These are phyloP conservation scores for Aegilops tauschii DNA, from an alignment of 176 grass and related monocot species.

Conservation along the genomic window DNA sequence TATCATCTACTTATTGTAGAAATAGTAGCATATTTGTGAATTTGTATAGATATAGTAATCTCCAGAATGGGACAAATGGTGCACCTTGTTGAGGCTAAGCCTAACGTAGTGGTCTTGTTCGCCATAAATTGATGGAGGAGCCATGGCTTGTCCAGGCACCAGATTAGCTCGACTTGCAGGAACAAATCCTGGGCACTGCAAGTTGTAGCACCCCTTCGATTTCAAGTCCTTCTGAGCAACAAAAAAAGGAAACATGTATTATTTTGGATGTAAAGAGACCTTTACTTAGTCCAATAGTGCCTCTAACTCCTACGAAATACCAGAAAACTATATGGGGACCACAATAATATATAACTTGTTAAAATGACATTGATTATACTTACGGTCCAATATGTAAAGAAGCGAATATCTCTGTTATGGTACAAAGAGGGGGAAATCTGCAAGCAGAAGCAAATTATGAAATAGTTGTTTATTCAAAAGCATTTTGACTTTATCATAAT, in stretches of 20 bases:
- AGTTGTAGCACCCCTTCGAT: conserved; percentile 28
- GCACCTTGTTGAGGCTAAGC: conserved; percentile 28
- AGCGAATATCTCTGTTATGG: conserved; percentile 25
- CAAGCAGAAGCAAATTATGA: not conserved
- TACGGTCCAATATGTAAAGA: conserved; percentile 42
- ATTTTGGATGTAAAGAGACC: not conserved
- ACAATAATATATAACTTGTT: not conserved
- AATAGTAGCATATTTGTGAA: not conserved
- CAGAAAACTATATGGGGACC: not conserved
- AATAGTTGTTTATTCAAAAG: not conserved
- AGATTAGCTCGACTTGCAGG: conserved; percentile 12
- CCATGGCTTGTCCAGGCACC: conserved; percentile 25
- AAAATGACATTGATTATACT: not conserved
- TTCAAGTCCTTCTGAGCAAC: not conserved
- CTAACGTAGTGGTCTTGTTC: not conserved
- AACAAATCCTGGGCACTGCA: conserved; percentile 33
- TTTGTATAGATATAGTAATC: not conserved
- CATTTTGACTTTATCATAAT: not conserved
- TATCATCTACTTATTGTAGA: not conserved
- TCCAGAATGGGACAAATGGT: not conserved
- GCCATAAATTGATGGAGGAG: conserved; percentile 20
- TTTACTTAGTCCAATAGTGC: not conserved
- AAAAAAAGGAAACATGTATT: not conserved
- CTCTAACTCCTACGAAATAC: not conserved
- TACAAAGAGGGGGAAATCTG: conserved; percentile 27